Base-by-base conservation (phyloP, 371 early-diverging fungal genomes). In the Smittium culicis region DNA sequence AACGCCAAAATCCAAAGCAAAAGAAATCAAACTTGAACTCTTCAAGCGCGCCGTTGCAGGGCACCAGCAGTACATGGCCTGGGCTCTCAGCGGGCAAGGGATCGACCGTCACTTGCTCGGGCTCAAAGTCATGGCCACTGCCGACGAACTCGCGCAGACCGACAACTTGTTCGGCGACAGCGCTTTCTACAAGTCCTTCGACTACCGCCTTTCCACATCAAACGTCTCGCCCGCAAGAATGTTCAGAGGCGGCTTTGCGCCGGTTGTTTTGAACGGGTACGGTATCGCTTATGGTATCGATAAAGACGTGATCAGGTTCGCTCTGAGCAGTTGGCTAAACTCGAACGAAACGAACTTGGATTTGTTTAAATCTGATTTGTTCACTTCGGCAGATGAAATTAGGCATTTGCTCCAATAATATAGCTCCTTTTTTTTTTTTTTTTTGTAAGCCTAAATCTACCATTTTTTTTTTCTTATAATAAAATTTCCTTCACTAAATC, bases 231-330 rank as follows among this genome's bases (percentile, higher is more conserved):
- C 88, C 68, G 94, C 94, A 73, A 78, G 89, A 78, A 94, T 91
- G 80, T 85, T 86, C 56, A 88, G 89, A 60, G 96, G 93, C 71
- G 97, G 97, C 17, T 97, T 94, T 93, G 94, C 94, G 64, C 91
- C 90, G 75, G 96, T 96, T 45, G 89, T 92, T 25, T 86, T 90
- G 34, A 90, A 92, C 77, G 96, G 96, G 11, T 96, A 88, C 74
- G 95, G 94, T 61, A 74, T 87, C 70, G 95, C 96, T 29, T 97
- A 97, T 81, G 92, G 91, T 87, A 85, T 96, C 78, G 92, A 91
- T 79, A 81, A 85, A 66, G 80, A 87, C 69, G n/a, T n/a, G n/a
- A n/a, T n/a, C n/a, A n/a, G n/a, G n/a, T n/a, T n/a, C n/a, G n/a
- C n/a, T n/a, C n/a, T n/a, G n/a, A n/a, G n/a, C n/a, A n/a, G n/a